Base-by-base conservation (phyloP, 139 green algal genomes). In the Mychonastes homosphaera region DNA sequence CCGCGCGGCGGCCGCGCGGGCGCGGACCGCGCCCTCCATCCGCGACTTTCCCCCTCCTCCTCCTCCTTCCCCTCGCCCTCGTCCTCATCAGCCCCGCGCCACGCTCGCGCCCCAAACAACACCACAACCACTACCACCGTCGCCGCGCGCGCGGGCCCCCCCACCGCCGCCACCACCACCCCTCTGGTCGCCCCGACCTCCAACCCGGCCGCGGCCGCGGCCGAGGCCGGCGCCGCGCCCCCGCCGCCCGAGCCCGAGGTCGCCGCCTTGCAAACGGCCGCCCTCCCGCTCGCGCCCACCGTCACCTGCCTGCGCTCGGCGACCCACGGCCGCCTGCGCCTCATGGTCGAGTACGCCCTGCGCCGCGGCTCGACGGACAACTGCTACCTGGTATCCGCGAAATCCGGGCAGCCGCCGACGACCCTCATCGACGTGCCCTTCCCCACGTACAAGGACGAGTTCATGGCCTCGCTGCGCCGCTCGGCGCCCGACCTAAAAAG, bases 281-380 rank as follows among this genome's bases (percentile, higher is more conserved):
- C 30, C 19, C 43, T 69, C 43, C 41, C 40, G 10, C 33, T 69
- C 33, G 57, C 62, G 39, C 63, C 44, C 3, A 57, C 64, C 38
- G 49, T 84, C 29, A 70, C 53, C 10, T 55, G 60, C 28, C 30
- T 86, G 23, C 48, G 62, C 0, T 64, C 61, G 29, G 53, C 36
- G 12, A 84, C 68, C 62, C 35, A 45, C 26, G 69, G 77, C 57
- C 63, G 72, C 44, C 62, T 78, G 23, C 80, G 77, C 67, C 78
- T 76, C 48, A 82, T 92, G 63, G 75, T 92, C 4, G 82, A 95
- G 77, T 97, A 95, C 73, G 71, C 73, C 21, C 70, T 84, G 29
- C 84, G 87, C 28, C 63, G 68, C 5, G 90, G 90, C 43, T 95
- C 85, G 24, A 91, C 81, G 1, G 89, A 92, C 41, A 97, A 97